These are phyloP conservation scores for Vitis cinerea DNA, from an alignment of 164 flowering plant species.

Conservation along the genomic window DNA sequence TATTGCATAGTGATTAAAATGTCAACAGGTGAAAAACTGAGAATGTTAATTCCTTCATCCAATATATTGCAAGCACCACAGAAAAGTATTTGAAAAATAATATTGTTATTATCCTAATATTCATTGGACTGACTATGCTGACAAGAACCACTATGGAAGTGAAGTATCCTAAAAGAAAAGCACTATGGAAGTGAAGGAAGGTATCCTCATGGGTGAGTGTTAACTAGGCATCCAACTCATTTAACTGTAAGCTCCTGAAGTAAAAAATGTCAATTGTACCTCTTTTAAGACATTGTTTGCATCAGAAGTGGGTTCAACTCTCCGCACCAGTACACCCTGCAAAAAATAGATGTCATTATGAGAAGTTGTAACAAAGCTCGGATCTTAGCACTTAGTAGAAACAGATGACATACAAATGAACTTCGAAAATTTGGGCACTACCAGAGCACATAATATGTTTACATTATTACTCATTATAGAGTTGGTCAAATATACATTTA, in stretches of 20 bases:
- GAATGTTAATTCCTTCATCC: too few species aligned
- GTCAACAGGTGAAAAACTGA: neutral
- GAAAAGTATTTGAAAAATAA: neutral
- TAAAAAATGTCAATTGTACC: slow-evolving; percentile 42
- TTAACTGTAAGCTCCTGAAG: neutral
- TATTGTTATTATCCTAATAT: neutral
- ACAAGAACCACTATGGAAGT: neutral
- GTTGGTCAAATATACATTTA: too few species aligned
- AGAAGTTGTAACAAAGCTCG: neutral
- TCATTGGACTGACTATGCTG: neutral
- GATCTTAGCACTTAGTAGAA: neutral
- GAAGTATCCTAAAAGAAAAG: too few species aligned
- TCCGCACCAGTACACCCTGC: slow-evolving; percentile 93
- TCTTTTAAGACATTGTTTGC: slow-evolving; percentile 77
- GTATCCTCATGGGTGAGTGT: neutral
- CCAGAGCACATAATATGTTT: too few species aligned
- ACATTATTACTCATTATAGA: too few species aligned
- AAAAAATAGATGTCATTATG: slow-evolving; percentile 9
- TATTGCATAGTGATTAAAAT: neutral
- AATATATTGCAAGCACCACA: neutral
- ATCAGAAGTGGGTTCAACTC: slow-evolving; percentile 88
- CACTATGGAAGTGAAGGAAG: neutral
- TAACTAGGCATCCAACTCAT: slow-evolving; percentile 5
- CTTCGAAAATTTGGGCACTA: too few species aligned
- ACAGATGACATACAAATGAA: too few species aligned